phyloP scores from a whole-genome alignment of 768 basidiomycete species.

The Cantharellus cinnabarinus region DNA sequence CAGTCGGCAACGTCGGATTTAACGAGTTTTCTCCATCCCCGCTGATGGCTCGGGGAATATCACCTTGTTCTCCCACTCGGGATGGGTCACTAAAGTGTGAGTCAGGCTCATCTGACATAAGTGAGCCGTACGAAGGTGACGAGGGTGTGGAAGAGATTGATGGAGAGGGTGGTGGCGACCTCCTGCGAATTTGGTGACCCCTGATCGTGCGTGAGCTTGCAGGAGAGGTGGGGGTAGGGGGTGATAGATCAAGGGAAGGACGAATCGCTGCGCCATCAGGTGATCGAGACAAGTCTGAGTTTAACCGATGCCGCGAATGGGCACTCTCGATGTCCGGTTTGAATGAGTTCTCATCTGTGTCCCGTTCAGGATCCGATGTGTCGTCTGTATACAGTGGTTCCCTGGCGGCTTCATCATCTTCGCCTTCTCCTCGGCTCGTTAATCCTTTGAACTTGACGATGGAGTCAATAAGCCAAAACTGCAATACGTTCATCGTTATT shows the following conservation, averaged over 20 bases:
- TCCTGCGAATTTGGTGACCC: neutral
- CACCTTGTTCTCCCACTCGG: no score
- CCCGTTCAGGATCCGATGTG: neutral
- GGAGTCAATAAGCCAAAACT: conserved; percentile 91
- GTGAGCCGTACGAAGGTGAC: neutral
- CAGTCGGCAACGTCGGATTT: no score
- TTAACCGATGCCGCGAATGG: neutral
- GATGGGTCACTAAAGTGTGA: no score
- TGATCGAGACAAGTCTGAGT: no score
- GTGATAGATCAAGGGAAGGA: neutral
- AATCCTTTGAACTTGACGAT: conserved; percentile 48
- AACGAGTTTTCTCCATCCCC: no score
- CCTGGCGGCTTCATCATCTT: neutral
- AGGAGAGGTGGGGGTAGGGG: neutral
- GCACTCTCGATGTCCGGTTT: neutral
- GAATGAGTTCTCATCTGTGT: neutral
- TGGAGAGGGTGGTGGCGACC: conserved; percentile 10
- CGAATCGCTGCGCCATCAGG: neutral
- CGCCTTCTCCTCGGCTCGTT: neutral
- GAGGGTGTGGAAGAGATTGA: conserved; percentile 4
- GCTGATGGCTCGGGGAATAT: no score
- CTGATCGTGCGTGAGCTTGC: neutral
- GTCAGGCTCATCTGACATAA: neutral
- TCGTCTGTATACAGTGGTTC: neutral
- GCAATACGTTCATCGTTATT: conserved; percentile 68